Evolutionary conservation across 495 filamentous ascomycete genomes (phyloP).

Genomic region (Penicillium argentinense): DNA sequence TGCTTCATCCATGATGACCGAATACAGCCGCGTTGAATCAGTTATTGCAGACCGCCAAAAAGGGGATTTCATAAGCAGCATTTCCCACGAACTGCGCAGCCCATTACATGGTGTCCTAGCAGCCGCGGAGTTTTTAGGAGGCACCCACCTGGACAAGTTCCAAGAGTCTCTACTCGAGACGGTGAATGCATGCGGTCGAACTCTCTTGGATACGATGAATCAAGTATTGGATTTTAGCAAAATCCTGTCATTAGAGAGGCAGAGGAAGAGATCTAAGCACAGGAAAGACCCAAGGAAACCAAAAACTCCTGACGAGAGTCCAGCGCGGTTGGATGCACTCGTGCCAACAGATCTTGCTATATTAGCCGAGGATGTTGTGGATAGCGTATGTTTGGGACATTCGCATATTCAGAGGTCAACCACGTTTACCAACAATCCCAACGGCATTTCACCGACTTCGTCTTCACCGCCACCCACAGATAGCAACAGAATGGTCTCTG

Average conservation of each 20-base stretch:
- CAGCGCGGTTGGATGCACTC: slow-evolving; percentile 5
- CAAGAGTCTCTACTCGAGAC: slow-evolving; percentile 51
- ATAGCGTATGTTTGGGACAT: slow-evolving; percentile 16
- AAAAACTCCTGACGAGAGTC: not conserved
- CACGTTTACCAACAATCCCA: not conserved
- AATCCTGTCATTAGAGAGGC: slow-evolving; percentile 14
- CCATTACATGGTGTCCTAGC: slow-evolving; percentile 64
- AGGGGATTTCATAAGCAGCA: slow-evolving; percentile 63
- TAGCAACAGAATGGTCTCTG: slow-evolving; percentile 30
- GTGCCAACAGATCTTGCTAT: slow-evolving; percentile 9
- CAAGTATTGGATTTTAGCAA: slow-evolving; percentile 24
- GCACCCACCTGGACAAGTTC: slow-evolving; percentile 49
- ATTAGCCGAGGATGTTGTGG: slow-evolving; percentile 16
- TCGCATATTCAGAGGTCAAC: not conserved
- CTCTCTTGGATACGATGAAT: slow-evolving; percentile 55
- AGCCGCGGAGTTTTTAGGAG: slow-evolving; percentile 58
- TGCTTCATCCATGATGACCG: slow-evolving; percentile 59
- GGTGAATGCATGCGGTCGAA: slow-evolving; percentile 59
- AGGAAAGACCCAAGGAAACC: slow-evolving; percentile 6
- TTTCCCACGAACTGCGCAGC: slow-evolving; percentile 66
- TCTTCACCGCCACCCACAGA: not conserved
- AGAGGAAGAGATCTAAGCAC: slow-evolving; percentile 3
- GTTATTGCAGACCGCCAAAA: slow-evolving; percentile 49
- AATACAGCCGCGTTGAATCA: slow-evolving; percentile 51
- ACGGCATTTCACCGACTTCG: not conserved